Conservation (phyloP, 306 rosid species). For the Biancaea sappan region DNA sequence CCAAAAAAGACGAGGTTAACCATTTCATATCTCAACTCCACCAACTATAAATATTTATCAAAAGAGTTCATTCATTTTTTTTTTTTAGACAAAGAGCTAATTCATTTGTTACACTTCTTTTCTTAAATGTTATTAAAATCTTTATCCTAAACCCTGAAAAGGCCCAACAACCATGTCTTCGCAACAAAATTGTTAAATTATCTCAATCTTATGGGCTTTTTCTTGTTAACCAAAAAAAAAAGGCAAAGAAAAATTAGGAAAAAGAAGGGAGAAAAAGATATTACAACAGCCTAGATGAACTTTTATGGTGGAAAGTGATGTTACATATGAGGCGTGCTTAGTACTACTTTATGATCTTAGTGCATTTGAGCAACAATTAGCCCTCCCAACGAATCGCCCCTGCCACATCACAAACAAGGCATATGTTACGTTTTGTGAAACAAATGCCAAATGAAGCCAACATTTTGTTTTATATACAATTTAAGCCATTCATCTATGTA, state of each 20-base stretch:
- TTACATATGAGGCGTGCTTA: background rate
- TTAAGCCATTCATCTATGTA: background rate
- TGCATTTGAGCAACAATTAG: constrained; percentile 22
- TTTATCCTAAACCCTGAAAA: background rate
- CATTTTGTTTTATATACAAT: background rate
- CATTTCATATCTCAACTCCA: background rate
- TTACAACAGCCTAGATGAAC: background rate
- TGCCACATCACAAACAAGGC: constrained; percentile 33
- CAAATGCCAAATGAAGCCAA: background rate
- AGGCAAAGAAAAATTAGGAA: background rate
- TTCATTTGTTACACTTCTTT: background rate
- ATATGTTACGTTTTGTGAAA: background rate
- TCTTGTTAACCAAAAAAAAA: background rate
- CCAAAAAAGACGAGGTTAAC: background rate
- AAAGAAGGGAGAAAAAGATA: background rate
- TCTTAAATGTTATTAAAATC: background rate
- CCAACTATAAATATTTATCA: background rate
- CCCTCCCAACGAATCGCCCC: constrained; percentile 73
- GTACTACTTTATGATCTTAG: constrained; percentile 16
- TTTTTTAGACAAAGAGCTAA: too few relatives aligned
- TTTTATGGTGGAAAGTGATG: background rate
- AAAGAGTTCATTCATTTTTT: background rate
- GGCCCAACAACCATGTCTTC: background rate
- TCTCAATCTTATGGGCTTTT: background rate
- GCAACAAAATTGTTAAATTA: background rate